Evolutionary conservation across 805 yeast species (phyloP).

Genomic region (Saturnispora diversa): DNA sequence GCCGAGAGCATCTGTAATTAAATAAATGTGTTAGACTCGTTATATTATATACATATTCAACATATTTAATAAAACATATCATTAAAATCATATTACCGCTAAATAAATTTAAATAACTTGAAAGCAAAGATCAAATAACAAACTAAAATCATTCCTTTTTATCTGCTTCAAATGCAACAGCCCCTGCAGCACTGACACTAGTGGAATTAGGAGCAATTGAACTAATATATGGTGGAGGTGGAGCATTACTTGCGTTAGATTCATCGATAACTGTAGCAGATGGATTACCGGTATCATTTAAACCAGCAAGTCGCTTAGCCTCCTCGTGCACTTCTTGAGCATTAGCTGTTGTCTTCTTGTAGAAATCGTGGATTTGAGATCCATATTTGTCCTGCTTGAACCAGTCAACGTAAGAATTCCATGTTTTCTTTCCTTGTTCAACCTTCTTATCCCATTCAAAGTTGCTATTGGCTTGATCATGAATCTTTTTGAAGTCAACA

Average conservation of each 20-base stretch:
- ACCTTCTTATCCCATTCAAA: conserved; percentile 35
- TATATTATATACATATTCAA: too few relatives aligned
- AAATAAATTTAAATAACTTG: too few relatives aligned
- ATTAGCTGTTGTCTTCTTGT: conserved; percentile 46
- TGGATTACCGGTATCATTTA: conserved; percentile 29
- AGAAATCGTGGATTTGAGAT: conserved; percentile 51
- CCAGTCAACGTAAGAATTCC: conserved; percentile 40
- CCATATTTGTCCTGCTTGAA: conserved; percentile 46
- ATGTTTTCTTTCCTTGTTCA: conserved; percentile 30
- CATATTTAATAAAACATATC: too few relatives aligned
- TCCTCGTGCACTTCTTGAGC: conserved; percentile 62
- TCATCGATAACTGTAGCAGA: conserved; percentile 13
- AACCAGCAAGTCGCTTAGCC: conserved; percentile 60
- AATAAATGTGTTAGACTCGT: too few relatives aligned
- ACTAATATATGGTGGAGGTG: conserved; percentile 14
- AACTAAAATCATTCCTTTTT: conserved; percentile 12
- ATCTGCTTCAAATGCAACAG: conserved; percentile 21
- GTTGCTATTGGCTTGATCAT: conserved; percentile 33
- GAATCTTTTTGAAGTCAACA: conserved; percentile 11
- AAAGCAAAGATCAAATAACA: neutral
- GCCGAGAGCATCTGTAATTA: too few relatives aligned
- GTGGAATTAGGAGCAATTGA: conserved; percentile 20
- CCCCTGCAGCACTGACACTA: conserved; percentile 20
- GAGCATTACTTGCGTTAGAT: neutral
- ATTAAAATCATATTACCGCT: too few relatives aligned